These are phyloP conservation scores for Paraphaeosphaeria minitans DNA, from an alignment of 2,329 filamentous ascomycete genomes.

Conservation along the genomic window DNA sequence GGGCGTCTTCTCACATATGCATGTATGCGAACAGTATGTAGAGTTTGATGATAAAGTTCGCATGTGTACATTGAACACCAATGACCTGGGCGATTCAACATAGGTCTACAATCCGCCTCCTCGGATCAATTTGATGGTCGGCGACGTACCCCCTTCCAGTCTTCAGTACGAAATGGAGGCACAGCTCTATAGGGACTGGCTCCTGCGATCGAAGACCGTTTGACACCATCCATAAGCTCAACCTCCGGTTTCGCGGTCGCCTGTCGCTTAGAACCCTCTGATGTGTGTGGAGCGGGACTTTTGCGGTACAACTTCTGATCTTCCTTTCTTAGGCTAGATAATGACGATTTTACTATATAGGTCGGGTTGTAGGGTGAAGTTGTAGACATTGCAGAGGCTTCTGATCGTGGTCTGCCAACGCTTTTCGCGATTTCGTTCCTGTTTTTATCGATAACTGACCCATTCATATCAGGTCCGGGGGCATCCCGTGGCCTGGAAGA, in stretches of 20 bases:
- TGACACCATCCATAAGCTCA: background rate
- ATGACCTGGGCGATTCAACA: too few species aligned
- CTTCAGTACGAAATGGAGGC: slow-evolving; percentile 2
- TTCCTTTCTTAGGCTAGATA: background rate
- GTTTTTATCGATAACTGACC: slow-evolving; percentile 5
- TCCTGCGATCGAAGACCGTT: background rate
- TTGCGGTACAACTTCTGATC: background rate
- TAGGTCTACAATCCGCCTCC: background rate
- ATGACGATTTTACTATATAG: background rate
- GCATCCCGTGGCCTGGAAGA: background rate
- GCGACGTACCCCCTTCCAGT: slow-evolving; percentile 9
- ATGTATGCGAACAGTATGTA: too few species aligned
- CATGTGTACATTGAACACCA: too few species aligned
- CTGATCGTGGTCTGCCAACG: background rate
- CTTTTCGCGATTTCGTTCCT: background rate
- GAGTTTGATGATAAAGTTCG: too few species aligned
- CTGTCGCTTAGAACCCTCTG: background rate
- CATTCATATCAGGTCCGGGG: background rate
- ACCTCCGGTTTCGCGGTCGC: background rate
- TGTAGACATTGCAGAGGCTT: background rate
- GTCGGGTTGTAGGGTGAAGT: background rate
- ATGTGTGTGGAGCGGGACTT: background rate
- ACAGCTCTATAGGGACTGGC: slow-evolving; percentile 2
- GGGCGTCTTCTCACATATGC: too few species aligned
- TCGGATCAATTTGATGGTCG: background rate